phyloP scores from a whole-genome alignment of 257 asterid species.

The Parsonsia alboflavescens region DNA sequence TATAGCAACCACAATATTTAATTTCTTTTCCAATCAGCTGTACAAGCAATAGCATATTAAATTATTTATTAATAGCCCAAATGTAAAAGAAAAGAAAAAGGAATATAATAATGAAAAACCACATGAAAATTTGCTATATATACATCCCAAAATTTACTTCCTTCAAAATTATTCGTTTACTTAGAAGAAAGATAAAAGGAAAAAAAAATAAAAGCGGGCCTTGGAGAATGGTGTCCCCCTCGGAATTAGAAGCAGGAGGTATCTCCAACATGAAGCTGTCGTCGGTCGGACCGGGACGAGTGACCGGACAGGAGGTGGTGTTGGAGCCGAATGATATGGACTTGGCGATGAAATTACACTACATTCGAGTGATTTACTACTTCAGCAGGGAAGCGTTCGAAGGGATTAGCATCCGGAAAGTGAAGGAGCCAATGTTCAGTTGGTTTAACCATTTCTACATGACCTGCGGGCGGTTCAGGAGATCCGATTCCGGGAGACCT shows the following conservation, averaged over 20 bases:
- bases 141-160: no score
- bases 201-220: no score
- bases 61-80: neutral
- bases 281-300: conserved; percentile 72
- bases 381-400: conserved; percentile 46
- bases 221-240: conserved; percentile 37
- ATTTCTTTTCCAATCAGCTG: no score
- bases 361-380: conserved; percentile 57
- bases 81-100: no score
- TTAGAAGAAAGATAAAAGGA: no score
- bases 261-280: conserved; percentile 55
- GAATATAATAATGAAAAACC: no score
- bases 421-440: conserved; percentile 64
- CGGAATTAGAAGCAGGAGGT: neutral
- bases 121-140: no score
- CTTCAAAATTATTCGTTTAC: no score
- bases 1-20: no score
- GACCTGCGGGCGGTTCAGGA: conserved; percentile 54
- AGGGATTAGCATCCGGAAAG: conserved; percentile 32
- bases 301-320: conserved; percentile 33
- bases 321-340: conserved; percentile 59
- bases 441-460: conserved; percentile 42
- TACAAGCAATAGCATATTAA: no score
- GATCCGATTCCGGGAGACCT: conserved; percentile 62
- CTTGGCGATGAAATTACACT: conserved; percentile 87